phyloP scores from a whole-genome alignment of 257 asterid species.

The Capsicum chinense region DNA sequence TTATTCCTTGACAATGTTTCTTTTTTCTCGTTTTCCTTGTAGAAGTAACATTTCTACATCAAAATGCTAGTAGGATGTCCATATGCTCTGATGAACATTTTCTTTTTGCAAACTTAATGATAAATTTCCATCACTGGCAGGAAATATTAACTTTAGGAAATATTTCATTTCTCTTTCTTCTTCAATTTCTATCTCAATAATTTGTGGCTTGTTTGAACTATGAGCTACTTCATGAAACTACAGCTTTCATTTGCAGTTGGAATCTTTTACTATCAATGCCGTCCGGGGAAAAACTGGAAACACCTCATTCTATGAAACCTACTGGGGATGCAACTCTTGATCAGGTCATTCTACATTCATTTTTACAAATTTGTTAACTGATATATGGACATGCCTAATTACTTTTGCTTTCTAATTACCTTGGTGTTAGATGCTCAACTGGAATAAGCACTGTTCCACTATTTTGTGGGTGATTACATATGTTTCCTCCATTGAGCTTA shows the following conservation, averaged over 20 bases:
- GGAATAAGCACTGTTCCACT: slow-evolving; percentile 7
- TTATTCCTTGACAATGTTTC: slow-evolving; percentile 2
- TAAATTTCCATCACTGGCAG: not conserved
- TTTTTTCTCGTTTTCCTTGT: not conserved
- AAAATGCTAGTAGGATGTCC: not conserved
- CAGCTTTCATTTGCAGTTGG: slow-evolving; percentile 74
- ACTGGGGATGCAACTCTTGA: slow-evolving; percentile 77
- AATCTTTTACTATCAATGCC: slow-evolving; percentile 85
- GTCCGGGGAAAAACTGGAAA: slow-evolving; percentile 69
- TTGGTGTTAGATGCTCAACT: not conserved
- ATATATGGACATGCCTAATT: not conserved
- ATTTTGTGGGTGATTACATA: not conserved
- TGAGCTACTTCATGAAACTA: slow-evolving; percentile 34
- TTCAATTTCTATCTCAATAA: not conserved
- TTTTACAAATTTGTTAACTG: slow-evolving; percentile 1
- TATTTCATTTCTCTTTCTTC: slow-evolving; percentile 1
- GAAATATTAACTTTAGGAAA: not conserved
- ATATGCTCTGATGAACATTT: not conserved
- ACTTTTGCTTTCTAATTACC: slow-evolving; percentile 9
- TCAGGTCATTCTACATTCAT: slow-evolving; percentile 51
- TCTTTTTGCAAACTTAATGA: slow-evolving; percentile 14
- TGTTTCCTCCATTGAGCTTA: slow-evolving; percentile 16
- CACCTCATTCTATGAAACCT: slow-evolving; percentile 76
- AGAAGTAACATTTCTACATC: not conserved
- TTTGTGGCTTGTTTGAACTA: slow-evolving; percentile 24